Base-by-base conservation (phyloP, 306 rosid species). In the Rosa rugosa region DNA sequence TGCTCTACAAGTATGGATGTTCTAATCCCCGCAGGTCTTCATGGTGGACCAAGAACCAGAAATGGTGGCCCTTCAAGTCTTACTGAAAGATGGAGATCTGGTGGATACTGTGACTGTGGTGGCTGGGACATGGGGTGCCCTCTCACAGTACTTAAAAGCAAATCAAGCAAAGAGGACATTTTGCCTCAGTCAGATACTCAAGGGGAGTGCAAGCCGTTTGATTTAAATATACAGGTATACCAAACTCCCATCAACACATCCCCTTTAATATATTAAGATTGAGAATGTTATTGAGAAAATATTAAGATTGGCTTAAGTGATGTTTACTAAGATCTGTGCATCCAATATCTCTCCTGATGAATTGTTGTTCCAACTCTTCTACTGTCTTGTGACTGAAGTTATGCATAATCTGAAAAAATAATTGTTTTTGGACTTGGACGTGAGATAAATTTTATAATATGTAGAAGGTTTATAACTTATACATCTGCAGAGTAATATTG, bases 101-200 rank as follows among this genome's bases (percentile, higher is more conserved):
- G 89, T 7, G 98, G 99, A 53, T 86, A 44, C 54, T 96, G 99
- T 75, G 94, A 93, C 79, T 96, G 99, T 81, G 99, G 98, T 69
- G 99, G 99, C 86, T 96, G 99, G 99, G 99, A 96, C 82, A 82
- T 89, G 73, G 99, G 99, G 69, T 96, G 99, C 72, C 94, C 98
- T 75, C 85, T 96, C 62, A 91, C 97, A 4, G 85, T 93, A 45
- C 91, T 91, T 72, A 80, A 89, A 77, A 87, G 88, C 69, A 71
- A 81, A 87, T 81, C 87, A 31, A 74, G 77, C 78, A 82, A 81
- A 53, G 86, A 75, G 11, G 87, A 86, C 31, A 72, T 22, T 78
- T 64, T 81, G 41, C 79, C 89, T 62, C 82, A 71, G 57, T 77
- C 65, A 10, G 88, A 91, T 70, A 67, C 53, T 8, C 91, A 77